Evolutionary conservation across 2,329 filamentous ascomycete genomes (phyloP).

Genomic region (Cladophialophora psammophila): DNA sequence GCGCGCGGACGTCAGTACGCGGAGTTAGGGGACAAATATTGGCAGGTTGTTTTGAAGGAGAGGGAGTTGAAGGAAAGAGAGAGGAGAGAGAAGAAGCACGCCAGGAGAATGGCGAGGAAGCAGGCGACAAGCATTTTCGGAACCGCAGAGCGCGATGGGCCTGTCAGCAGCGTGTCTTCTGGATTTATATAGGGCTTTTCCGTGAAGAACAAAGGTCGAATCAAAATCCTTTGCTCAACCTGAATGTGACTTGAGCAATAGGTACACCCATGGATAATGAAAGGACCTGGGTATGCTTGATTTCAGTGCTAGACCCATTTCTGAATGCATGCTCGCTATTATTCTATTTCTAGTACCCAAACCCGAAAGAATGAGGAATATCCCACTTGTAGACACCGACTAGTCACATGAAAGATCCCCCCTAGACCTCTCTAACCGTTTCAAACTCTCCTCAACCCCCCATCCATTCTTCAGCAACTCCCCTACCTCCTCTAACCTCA

Average conservation of each 20-base stretch:
- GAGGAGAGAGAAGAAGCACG: conserved; percentile 27
- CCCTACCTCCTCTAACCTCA: conserved; percentile 82
- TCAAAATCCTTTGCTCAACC: not conserved
- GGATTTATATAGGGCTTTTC: conserved; percentile 1
- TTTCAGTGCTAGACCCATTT: not conserved
- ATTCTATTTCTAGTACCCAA: not conserved
- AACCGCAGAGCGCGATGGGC: not conserved
- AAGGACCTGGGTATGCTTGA: not conserved
- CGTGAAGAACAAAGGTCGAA: not conserved
- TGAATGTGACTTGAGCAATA: not conserved
- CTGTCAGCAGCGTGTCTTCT: conserved; percentile 15
- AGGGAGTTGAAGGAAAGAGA: conserved; percentile 34
- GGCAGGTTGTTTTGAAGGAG: conserved; percentile 32
- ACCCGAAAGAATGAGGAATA: not conserved
- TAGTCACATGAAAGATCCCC: not conserved
- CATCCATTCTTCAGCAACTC: conserved; percentile 74
- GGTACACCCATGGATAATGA: not conserved
- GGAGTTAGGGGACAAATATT: conserved; percentile 28
- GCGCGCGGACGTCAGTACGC: conserved; percentile 20
- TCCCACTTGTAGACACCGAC: not conserved
- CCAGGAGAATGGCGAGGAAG: conserved; percentile 32
- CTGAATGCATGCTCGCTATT: not conserved
- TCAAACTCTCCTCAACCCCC: conserved; percentile 66
- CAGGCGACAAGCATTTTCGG: conserved; percentile 2
- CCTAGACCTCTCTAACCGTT: conserved; percentile 34